Base-by-base conservation (phyloP, 257 asterid species). In the Solanum gracilifrons region DNA sequence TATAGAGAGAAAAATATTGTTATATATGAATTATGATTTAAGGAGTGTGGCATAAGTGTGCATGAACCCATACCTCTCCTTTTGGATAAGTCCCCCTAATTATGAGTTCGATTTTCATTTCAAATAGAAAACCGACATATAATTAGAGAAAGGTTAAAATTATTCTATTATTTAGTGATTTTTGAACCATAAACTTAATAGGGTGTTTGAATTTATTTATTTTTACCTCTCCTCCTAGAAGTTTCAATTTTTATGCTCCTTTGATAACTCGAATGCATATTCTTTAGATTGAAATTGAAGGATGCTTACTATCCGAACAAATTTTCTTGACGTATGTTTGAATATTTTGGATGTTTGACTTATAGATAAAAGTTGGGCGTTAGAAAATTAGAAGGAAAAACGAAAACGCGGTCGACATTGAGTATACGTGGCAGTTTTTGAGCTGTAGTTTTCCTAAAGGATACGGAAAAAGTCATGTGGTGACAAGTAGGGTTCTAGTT, bases 391-490 rank as follows among this genome's bases (percentile, higher is more conserved):
- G 62, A 39, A 6, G 62, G 41, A 7, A 77, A 6, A 77, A 41
- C 13, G 36, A 25, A 43, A 39, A 39, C 16, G 84, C 13, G 32
- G 84, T 39, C 60, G n/a, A 77, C n/a, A 21, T 3, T 39, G n/a
- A 10, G 7, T 25, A 25, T 15, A 77, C 64, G 84, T 77, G 64
- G 15, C 64, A 13, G 15, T 77, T 77, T 77, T 6, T 41, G 35
- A 41, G 36, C 36, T 77, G n/a, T 6, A 25, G 36, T 25, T 77
- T 77, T 37, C 60, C 55, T 39, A 1, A 41, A 77, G 37, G 62
- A 20, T 41, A 25, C 25, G 84, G 84, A 7, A 41, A n/a, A 77
- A 13, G 64, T 77, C 84, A 77, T 77, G 84, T 41, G 84, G 60
- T 41, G 60, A 37, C n/a, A 75, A 13, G 33, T 37, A 29, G 51